These are phyloP conservation scores for Pichia sp. DNA, from an alignment of 1,139 yeast genomes.

Conservation along the genomic window DNA sequence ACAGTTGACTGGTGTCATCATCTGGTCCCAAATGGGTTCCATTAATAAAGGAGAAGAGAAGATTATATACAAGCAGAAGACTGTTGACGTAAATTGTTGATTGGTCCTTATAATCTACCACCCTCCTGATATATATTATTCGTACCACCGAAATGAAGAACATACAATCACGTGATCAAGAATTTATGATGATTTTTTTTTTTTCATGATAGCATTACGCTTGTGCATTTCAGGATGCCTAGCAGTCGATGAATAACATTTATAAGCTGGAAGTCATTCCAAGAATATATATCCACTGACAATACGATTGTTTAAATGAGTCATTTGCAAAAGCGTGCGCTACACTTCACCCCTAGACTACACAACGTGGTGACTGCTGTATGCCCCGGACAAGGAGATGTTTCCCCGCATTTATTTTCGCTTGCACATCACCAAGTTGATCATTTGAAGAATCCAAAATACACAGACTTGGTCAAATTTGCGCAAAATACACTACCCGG, in stretches of 20 bases:
- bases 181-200: too few relatives aligned
- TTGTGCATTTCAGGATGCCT: too few relatives aligned
- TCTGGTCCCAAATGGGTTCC: conserved; percentile 34
- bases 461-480: conserved; percentile 2
- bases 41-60: not conserved
- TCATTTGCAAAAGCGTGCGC: not conserved
- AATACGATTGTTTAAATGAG: not conserved
- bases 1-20: conserved; percentile 59
- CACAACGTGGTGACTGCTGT: conserved; percentile 9
- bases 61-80: conserved; percentile 17
- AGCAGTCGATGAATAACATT: too few relatives aligned
- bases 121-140: too few relatives aligned
- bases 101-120: too few relatives aligned
- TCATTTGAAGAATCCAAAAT: not conserved
- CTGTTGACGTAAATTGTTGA: conserved; percentile 28
- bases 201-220: too few relatives aligned
- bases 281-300: too few relatives aligned
- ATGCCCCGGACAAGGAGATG: conserved; percentile 22
- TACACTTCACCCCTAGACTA: not conserved
- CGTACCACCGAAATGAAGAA: not conserved
- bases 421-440: conserved; percentile 17
- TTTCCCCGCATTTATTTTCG: conserved; percentile 16
- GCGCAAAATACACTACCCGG: conserved; percentile 13
- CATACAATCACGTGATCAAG: too few relatives aligned
- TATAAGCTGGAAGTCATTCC: too few relatives aligned